Evolutionary conservation across 495 filamentous ascomycete species (phyloP), one percentile per base, ranked within the genome.

Genomic region (Corynascus novoguineensis): DNA sequence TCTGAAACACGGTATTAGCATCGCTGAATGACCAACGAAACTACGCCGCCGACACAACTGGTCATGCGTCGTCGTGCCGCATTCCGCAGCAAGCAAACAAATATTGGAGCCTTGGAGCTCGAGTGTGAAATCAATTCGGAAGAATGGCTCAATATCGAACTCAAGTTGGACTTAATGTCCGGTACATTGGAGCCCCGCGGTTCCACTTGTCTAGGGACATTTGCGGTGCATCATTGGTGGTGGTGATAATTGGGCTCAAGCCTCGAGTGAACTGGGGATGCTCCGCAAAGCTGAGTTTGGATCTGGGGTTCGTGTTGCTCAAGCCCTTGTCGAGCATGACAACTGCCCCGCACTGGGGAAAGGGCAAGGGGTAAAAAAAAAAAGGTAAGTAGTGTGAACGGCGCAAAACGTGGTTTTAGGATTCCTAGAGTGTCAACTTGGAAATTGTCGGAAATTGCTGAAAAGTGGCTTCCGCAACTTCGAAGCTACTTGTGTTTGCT

Each of bases 41-140:
- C 38, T 34, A 19, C 40, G 51, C 51, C 51, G 27, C 51, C 12
- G 27, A 17, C 37, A 29, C n/a, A n/a, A 22, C 3, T 54, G 51
- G 51, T 53, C 50, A 53, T 45, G 51, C 17, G 51, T 44, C 28
- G 27, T 40, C 17, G 51, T 45, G 51, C 51, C 51, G 51, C 51
- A 25, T 25, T 45, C 28, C 28, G 28, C 15, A 51, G 35, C 35
- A 11, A 14, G 11, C 28, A 45, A 45, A 42, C 25, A n/a, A 53
- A 9, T 14, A 14, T 2, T 25, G 31, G 31, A 10, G 17, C 24
- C 17, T 34, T n/a, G 48, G 10, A 42, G n/a, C n/a, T n/a, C n/a
- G n/a, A 48, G 5, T 17, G 27, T 25, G 21, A 44, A 4, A 40
- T 40, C 38, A 27, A 29, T 47, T n/a, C n/a, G 27, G 11, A 17